Conservation (phyloP, 139 green algal genomes). For the Nannochloris sp. region DNA sequence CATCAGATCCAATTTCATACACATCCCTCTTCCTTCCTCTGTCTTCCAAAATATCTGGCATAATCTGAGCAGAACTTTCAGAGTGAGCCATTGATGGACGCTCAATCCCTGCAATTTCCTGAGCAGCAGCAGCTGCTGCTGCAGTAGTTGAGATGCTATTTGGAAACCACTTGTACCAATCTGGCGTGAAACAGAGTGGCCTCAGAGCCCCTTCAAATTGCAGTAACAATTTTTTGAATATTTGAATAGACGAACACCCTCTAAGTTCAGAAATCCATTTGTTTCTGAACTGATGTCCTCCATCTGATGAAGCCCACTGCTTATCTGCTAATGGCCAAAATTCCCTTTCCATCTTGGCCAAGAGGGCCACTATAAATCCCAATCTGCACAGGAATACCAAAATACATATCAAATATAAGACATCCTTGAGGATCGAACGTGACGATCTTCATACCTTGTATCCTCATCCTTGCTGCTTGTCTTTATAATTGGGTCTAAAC, state of each 20-base stretch:
- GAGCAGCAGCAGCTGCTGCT: too few relatives aligned
- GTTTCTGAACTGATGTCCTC: slow-evolving; percentile 13
- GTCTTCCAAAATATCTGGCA: neutral
- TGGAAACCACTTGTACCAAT: slow-evolving; percentile 1
- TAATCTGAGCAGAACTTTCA: neutral
- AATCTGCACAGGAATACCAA: slow-evolving; percentile 21
- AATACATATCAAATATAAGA: neutral
- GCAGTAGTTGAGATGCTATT: too few relatives aligned
- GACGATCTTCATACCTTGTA: neutral
- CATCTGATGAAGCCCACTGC: slow-evolving; percentile 20
- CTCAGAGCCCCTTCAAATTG: slow-evolving; percentile 29
- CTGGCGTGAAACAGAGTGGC: neutral
- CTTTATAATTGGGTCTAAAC: slow-evolving; percentile 23
- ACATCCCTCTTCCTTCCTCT: slow-evolving; percentile 10
- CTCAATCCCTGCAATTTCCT: neutral
- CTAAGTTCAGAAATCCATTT: slow-evolving; percentile 18
- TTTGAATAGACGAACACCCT: neutral
- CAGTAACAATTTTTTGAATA: slow-evolving; percentile 17
- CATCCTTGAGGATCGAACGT: neutral
- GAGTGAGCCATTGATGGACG: neutral
- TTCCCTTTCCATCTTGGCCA: slow-evolving; percentile 33
- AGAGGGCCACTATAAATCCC: slow-evolving; percentile 18
- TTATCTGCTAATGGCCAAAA: slow-evolving; percentile 39
- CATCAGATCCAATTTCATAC: slow-evolving; percentile 21
- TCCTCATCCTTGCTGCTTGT: neutral